A percentile compares a stretch with the other conserved stretches of the same genome.
Evolutionary conservation across 257 asterid genomes (phyloP).

Genomic region (Rehmannia glutinosa): DNA sequence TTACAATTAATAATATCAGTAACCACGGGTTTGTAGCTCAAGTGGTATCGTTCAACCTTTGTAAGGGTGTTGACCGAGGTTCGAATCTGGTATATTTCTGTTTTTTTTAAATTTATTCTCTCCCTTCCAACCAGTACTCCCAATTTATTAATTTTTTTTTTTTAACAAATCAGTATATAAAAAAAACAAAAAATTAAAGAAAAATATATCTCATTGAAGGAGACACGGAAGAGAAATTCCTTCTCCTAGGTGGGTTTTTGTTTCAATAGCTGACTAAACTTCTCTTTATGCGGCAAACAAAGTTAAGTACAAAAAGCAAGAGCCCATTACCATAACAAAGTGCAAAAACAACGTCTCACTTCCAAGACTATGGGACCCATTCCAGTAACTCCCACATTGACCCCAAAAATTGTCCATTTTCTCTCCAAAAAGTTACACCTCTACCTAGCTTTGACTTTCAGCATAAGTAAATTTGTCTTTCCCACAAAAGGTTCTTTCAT

Average conservation of each 20-base stretch:
- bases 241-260: conserved; percentile 31
- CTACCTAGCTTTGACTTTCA: conserved; percentile 41
- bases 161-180: too few relatives aligned
- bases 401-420: conserved; percentile 20
- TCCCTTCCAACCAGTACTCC: too few relatives aligned
- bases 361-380: conserved; percentile 35
- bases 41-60: too few relatives aligned
- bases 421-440: conserved; percentile 17
- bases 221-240: conserved; percentile 32
- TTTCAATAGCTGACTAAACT: conserved; percentile 25
- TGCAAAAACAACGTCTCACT: conserved; percentile 21
- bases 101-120: too few relatives aligned
- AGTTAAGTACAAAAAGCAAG: conserved; percentile 12
- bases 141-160: too few relatives aligned
- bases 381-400: conserved; percentile 35
- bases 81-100: too few relatives aligned
- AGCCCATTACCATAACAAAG: conserved; percentile 11
- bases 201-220: conserved; percentile 5
- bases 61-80: too few relatives aligned
- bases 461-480: conserved; percentile 25
- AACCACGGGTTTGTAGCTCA: too few relatives aligned
- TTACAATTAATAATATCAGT: too few relatives aligned
- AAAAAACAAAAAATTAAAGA: too few relatives aligned
- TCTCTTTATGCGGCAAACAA: conserved; percentile 35
- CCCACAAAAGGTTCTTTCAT: conserved; percentile 24